Evolutionary conservation across 1,284 basidiomycete species (phyloP).

Genomic region (Naganishia cerealis): DNA sequence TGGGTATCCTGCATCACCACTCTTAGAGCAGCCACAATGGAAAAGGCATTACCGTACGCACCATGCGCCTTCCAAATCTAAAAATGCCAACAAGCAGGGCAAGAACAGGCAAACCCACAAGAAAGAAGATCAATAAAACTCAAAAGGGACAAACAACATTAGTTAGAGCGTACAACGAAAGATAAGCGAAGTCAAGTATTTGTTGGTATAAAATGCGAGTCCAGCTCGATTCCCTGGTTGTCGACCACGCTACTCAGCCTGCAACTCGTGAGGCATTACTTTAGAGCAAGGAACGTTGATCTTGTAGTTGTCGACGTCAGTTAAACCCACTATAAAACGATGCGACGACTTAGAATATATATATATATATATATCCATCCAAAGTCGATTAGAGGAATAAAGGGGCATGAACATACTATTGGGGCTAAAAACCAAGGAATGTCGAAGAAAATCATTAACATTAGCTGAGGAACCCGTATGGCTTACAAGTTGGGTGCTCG

Average conservation of each 20-base stretch:
- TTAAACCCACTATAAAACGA: neutral
- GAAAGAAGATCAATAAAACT: neutral
- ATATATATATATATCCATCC: neutral
- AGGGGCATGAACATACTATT: neutral
- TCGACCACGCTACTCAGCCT: neutral
- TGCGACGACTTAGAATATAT: no score
- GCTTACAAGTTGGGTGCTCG: neutral
- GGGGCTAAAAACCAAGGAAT: neutral
- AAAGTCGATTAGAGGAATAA: neutral
- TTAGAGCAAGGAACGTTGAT: constrained; percentile 8
- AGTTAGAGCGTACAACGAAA: neutral
- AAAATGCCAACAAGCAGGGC: neutral
- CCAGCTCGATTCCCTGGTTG: neutral
- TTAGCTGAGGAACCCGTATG: no score
- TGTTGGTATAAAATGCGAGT: neutral
- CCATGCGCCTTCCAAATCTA: neutral
- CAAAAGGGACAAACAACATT: neutral
- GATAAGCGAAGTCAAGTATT: neutral
- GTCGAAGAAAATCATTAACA: neutral
- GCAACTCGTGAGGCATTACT: neutral
- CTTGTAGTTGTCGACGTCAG: neutral
- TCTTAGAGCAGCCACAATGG: constrained; percentile 43
- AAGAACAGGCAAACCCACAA: neutral
- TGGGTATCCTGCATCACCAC: constrained; percentile 41
- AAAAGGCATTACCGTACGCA: constrained; percentile 41